Evolutionary conservation across 306 rosid genomes (phyloP).

Genomic region (Cucumis sativus): Cucumber_9930_V3 NC_026659.2:8395501-8396000

Average conservation of each 20-base stretch:
- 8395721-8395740: constrained; percentile 35
- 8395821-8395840: constrained; percentile 41
- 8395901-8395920: constrained; percentile 32
- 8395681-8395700: constrained; percentile 29
- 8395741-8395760: constrained; percentile 48
- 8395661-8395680: background rate
- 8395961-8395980: constrained; percentile 30
- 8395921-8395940: background rate
- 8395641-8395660: background rate
- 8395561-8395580: no score
- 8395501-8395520: no score
- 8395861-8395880: constrained; percentile 43
- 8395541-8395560: no score
- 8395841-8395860: constrained; percentile 43
- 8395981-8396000: constrained; percentile 45
- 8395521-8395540: no score
- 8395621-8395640: background rate
- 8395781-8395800: constrained; percentile 51
- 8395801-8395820: constrained; percentile 39
- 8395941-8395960: constrained; percentile 35
- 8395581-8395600: no score
- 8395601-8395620: no score
- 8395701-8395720: constrained; percentile 31
- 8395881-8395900: constrained; percentile 38
- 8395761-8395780: constrained; percentile 40